These are phyloP conservation scores for Naematelia encephala DNA, from an alignment of 768 basidiomycete genomes.

Conservation along the genomic window DNA sequence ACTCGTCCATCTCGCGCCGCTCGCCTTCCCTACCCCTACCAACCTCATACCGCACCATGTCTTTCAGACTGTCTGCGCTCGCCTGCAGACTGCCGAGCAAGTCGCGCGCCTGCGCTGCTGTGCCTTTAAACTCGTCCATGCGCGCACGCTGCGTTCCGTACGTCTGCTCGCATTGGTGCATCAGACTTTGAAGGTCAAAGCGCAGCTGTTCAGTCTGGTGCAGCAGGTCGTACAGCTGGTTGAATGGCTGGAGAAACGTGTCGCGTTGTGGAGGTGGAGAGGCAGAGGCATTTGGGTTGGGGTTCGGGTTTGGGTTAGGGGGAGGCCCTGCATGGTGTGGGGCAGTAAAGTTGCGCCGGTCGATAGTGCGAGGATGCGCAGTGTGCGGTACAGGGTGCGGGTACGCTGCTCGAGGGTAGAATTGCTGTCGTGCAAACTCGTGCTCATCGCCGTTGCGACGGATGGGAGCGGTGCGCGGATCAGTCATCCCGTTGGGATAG, in stretches of 20 bases:
- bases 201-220: constrained; percentile 25
- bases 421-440: constrained; percentile 30
- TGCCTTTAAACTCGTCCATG: constrained; percentile 35
- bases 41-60: constrained; percentile 46
- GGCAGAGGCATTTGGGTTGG: neutral
- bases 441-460: constrained; percentile 26
- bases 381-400: constrained; percentile 9
- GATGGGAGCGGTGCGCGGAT: constrained; percentile 35
- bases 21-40: constrained; percentile 9
- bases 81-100: constrained; percentile 33
- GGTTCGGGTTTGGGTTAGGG: neutral
- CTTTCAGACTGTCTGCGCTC: constrained; percentile 37
- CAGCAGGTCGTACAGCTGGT: constrained; percentile 36
- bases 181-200: constrained; percentile 28
- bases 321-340: neutral
- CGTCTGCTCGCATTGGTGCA: constrained; percentile 26
- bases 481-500: constrained; percentile 25
- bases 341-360: constrained; percentile 12
- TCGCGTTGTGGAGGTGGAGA: constrained; percentile 13
- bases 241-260: constrained; percentile 30
- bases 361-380: constrained; percentile 5
- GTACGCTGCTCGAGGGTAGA: neutral
- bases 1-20: constrained; percentile 31
- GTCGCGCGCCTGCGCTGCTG: constrained; percentile 21
- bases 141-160: constrained; percentile 18